phyloP scores from a whole-genome alignment of 2,329 filamentous ascomycete genomes.

The Ophiocordyceps camponoti-floridani region DNA sequence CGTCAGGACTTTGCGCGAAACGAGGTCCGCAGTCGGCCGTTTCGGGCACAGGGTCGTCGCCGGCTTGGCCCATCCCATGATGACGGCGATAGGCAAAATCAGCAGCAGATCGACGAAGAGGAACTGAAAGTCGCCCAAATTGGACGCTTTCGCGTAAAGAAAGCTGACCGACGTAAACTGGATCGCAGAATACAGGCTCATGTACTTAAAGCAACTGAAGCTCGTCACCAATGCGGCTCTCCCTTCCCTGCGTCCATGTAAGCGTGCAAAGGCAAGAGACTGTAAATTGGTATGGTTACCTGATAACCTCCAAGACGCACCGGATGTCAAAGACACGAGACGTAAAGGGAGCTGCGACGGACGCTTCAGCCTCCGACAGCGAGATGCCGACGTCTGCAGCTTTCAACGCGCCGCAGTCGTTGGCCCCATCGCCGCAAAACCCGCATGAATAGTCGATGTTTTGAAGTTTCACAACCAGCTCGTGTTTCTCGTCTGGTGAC shows the following conservation, averaged over 20 bases:
- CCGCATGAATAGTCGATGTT: constrained; percentile 89
- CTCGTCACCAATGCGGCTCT: constrained; percentile 91
- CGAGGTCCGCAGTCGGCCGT: constrained; percentile 77
- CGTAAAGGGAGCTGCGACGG: constrained; percentile 94
- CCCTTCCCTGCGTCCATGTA: constrained; percentile 46
- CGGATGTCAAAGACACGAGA: constrained; percentile 91
- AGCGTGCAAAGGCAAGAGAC: constrained; percentile 3
- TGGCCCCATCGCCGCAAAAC: constrained; percentile 94
- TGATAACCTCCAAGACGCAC: constrained; percentile 83
- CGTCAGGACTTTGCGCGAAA: constrained; percentile 79
- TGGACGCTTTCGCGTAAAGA: constrained; percentile 81
- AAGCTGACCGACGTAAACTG: constrained; percentile 97
- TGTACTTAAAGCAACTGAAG: constrained; percentile 99
- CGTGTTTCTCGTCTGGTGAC: constrained; percentile 97
- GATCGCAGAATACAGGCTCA: constrained; percentile 98
- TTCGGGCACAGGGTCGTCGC: constrained; percentile 63
- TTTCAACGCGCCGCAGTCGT: constrained; percentile 92
- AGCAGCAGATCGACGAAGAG: constrained; percentile 86
- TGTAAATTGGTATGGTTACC: constrained; percentile 20
- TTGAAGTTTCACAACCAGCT: constrained; percentile 91
- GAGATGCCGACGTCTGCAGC: constrained; percentile 96
- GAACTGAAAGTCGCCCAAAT: constrained; percentile 95
- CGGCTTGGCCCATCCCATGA: constrained; percentile 95
- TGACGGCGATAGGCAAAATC: constrained; percentile 90
- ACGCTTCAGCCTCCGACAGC: constrained; percentile 90